Evolutionary conservation across 192 early-diverging fungal species (phyloP).

Genomic region (Dissophora globulifera): DNA sequence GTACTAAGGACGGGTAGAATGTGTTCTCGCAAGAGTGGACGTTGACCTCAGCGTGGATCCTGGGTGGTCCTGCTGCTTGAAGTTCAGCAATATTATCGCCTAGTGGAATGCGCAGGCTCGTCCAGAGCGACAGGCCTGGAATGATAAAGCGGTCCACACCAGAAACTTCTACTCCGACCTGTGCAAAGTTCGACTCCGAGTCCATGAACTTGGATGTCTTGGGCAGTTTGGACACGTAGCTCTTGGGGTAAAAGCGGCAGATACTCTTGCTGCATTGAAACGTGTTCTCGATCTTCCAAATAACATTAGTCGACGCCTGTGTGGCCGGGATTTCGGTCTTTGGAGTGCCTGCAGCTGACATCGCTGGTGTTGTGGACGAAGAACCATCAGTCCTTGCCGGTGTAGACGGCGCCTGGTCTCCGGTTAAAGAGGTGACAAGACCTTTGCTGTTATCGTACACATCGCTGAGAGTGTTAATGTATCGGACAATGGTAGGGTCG

Average conservation of each 20-base stretch:
- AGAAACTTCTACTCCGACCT: slow-evolving; percentile 34
- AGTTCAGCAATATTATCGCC: slow-evolving; percentile 49
- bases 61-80: slow-evolving; percentile 29
- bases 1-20: slow-evolving; percentile 74
- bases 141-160: slow-evolving; percentile 62
- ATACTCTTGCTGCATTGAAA: slow-evolving; percentile 62
- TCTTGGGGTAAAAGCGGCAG: slow-evolving; percentile 64
- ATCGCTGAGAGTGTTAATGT: slow-evolving; percentile 69
- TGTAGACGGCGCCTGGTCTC: slow-evolving; percentile 39
- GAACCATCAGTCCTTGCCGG: slow-evolving; percentile 3
- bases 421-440: slow-evolving; percentile 62
- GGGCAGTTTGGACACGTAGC: slow-evolving; percentile 53
- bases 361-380: background rate
- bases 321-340: slow-evolving; percentile 9
- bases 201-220: slow-evolving; percentile 38
- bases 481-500: slow-evolving; percentile 71
- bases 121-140: slow-evolving; percentile 63
- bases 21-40: slow-evolving; percentile 78
- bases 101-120: slow-evolving; percentile 57
- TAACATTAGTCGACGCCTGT: slow-evolving; percentile 22
- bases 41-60: slow-evolving; percentile 69
- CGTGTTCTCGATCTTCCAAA: slow-evolving; percentile 60
- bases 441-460: slow-evolving; percentile 72
- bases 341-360: background rate
- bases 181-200: slow-evolving; percentile 42